Evolutionary conservation across 1,139 yeast species (phyloP).

Genomic region (Scheffersomyces illinoinensis): DNA sequence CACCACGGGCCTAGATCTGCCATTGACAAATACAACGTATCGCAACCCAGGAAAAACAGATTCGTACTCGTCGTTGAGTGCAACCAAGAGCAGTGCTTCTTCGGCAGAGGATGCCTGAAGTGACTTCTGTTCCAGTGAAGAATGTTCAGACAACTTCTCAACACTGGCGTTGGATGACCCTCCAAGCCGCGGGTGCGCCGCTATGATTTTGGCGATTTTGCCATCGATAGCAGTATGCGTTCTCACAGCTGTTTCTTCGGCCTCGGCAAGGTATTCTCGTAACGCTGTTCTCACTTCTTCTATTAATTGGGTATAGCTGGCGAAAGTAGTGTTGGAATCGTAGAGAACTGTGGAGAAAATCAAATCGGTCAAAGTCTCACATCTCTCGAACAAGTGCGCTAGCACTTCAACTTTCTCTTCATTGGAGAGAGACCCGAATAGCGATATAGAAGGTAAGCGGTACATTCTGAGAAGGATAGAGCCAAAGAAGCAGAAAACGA

Average conservation of each 20-base stretch:
- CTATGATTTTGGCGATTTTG: conserved; percentile 52
- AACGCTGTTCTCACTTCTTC: conserved; percentile 47
- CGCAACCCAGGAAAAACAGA: conserved; percentile 73
- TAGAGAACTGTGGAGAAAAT: conserved; percentile 35
- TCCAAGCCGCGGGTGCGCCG: conserved; percentile 92
- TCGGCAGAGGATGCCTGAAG: conserved; percentile 48
- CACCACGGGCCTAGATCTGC: conserved; percentile 64
- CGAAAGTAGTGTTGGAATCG: conserved; percentile 7
- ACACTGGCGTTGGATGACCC: conserved; percentile 43
- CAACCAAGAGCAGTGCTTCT: conserved; percentile 47
- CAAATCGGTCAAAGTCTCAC: conserved; percentile 47
- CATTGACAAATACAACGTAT: conserved; percentile 91
- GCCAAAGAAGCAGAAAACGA: too few species aligned
- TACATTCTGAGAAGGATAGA: conserved; percentile 9
- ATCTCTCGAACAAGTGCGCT: conserved; percentile 67
- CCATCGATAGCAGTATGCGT: conserved; percentile 22
- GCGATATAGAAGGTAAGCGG: conserved; percentile 23
- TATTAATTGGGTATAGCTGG: conserved; percentile 50
- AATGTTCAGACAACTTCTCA: conserved; percentile 58
- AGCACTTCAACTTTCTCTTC: conserved; percentile 35
- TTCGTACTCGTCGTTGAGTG: conserved; percentile 67
- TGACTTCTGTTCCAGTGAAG: conserved; percentile 69
- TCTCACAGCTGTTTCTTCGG: conserved; percentile 21
- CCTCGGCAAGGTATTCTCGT: conserved; percentile 26
- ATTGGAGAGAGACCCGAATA: conserved; percentile 16